phyloP scores from a whole-genome alignment of 495 filamentous ascomycete species.

The Endocarpon pusillum region DNA sequence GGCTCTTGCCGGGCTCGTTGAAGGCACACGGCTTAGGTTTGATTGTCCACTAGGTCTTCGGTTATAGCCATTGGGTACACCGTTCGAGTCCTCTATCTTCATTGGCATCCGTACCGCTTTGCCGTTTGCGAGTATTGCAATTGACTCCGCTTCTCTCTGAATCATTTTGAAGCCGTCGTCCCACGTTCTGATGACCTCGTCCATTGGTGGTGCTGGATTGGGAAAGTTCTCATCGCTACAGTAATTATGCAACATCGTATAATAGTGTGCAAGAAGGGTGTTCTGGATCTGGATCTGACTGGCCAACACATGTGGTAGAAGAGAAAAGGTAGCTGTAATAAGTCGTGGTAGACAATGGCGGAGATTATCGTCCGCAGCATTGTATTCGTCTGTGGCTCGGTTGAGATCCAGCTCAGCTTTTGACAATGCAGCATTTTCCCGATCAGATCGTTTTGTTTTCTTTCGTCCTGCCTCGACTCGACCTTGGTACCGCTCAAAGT shows the following conservation, averaged over 20 bases:
- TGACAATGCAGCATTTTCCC: constrained; percentile 58
- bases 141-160: constrained; percentile 55
- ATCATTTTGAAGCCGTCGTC: constrained; percentile 44
- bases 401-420: constrained; percentile 68
- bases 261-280: constrained; percentile 63
- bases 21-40: neutral
- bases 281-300: constrained; percentile 71
- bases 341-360: constrained; percentile 59
- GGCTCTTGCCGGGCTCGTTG: constrained; percentile 4
- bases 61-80: constrained; percentile 12
- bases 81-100: constrained; percentile 24
- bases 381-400: constrained; percentile 54
- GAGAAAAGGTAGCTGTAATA: constrained; percentile 53
- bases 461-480: constrained; percentile 52
- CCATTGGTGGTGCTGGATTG: constrained; percentile 55
- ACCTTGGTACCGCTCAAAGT: constrained; percentile 70
- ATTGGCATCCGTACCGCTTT: constrained; percentile 55
- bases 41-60: constrained; percentile 10
- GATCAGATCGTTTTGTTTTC: constrained; percentile 53
- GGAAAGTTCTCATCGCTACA: constrained; percentile 54
- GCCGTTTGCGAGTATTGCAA: constrained; percentile 50
- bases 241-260: constrained; percentile 68
- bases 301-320: constrained; percentile 61
- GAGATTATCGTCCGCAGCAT: constrained; percentile 66
- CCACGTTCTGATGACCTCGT: constrained; percentile 55